A percentile compares a stretch with the other conserved stretches of the same genome.
Conservation (phyloP, 345 rosid species). For the Populus tremula region DNA sequence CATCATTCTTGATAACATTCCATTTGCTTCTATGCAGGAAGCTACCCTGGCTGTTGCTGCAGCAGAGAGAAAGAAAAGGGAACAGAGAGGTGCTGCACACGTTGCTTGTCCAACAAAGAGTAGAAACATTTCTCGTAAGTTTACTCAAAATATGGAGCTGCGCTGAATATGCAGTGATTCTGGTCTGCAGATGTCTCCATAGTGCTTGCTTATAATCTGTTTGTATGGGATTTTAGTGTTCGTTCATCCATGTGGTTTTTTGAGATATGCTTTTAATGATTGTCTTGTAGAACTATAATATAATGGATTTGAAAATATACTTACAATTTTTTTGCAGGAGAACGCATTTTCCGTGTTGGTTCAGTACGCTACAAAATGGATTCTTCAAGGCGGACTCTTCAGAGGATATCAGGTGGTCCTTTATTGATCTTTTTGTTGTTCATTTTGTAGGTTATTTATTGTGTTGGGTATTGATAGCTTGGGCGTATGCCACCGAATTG, state of each 20-base stretch:
- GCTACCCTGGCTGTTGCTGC: conserved; percentile 91
- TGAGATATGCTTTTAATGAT: conserved; percentile 7
- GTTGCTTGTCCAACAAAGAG: conserved; percentile 37
- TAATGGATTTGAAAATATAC: neutral
- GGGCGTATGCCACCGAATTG: neutral
- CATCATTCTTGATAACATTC: conserved; percentile 7
- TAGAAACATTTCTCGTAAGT: conserved; percentile 52
- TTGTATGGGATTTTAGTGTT: no score
- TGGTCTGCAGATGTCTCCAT: conserved; percentile 1
- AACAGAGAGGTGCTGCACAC: conserved; percentile 38
- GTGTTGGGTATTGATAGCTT: neutral
- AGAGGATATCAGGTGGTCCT: conserved; percentile 67
- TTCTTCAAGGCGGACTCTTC: conserved; percentile 84
- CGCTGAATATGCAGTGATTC: conserved; percentile 7
- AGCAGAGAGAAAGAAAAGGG: conserved; percentile 62
- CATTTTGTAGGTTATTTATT: neutral
- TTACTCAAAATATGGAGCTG: conserved; percentile 23
- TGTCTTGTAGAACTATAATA: neutral
- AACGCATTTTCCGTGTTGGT: conserved; percentile 80
- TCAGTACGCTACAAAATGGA: conserved; percentile 84
- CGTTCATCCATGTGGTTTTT: neutral
- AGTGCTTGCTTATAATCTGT: neutral
- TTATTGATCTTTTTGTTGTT: conserved; percentile 1
- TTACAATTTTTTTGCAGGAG: conserved; percentile 45
- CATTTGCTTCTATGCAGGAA: conserved; percentile 47